These are phyloP conservation scores for Aspergillus flavus DNA, from an alignment of 2,329 filamentous ascomycete species.

Conservation along the genomic window DNA sequence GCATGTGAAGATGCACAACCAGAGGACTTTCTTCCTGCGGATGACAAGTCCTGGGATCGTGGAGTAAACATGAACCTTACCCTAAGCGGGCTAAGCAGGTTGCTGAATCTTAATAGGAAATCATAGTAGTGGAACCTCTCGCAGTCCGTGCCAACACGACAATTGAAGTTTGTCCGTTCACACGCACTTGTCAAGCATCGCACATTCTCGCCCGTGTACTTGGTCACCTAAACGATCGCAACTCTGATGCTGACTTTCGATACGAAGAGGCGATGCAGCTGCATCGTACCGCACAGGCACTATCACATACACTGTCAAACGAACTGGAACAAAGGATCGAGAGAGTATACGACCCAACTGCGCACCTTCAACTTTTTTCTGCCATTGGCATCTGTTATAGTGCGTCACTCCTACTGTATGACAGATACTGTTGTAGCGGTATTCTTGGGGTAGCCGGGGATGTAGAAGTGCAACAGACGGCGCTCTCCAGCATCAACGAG, in stretches of 20 bases:
- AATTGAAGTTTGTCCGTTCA: not conserved
- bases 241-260: not conserved
- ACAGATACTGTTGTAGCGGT: not conserved
- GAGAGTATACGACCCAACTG: not conserved
- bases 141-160: not conserved
- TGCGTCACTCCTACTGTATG: not conserved
- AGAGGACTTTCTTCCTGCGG: not conserved
- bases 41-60: not conserved
- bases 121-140: not conserved
- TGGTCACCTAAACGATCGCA: not conserved
- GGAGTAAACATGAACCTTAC: not conserved
- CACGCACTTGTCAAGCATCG: not conserved
- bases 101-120: not conserved
- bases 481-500: not conserved
- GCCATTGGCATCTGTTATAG: not conserved
- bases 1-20: constrained; percentile 2
- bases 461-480: not conserved
- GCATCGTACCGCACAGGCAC: not conserved
- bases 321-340: not conserved
- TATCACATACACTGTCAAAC: not conserved
- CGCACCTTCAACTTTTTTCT: not conserved
- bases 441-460: not conserved
- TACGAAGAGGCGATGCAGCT: not conserved
- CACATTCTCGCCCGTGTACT: not conserved
- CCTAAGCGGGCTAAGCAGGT: not conserved